Evolutionary conservation across 257 asterid species (phyloP).

Genomic region (Asclepias syriaca): DNA sequence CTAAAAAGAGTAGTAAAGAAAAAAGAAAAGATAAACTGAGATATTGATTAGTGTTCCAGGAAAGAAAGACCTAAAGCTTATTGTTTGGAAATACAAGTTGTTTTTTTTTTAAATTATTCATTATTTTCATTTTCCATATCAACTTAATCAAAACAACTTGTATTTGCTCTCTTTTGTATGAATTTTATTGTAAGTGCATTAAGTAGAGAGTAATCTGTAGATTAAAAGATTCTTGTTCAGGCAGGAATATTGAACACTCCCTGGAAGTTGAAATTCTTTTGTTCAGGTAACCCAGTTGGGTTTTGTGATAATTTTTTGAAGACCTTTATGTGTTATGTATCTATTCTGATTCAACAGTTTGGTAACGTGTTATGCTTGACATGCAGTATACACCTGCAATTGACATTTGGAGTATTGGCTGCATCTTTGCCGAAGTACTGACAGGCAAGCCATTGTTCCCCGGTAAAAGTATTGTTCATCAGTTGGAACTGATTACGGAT

Average conservation of each 20-base stretch:
- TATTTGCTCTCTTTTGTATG: not conserved
- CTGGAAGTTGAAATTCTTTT: constrained; percentile 81
- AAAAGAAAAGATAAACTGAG: not conserved
- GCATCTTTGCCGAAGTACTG: constrained; percentile 83
- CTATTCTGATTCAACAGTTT: constrained; percentile 12
- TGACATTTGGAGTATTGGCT: constrained; percentile 88
- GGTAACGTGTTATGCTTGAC: constrained; percentile 19
- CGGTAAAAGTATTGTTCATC: constrained; percentile 90
- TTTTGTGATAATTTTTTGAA: constrained; percentile 31
- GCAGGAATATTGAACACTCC: constrained; percentile 89
- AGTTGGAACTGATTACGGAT: constrained; percentile 85
- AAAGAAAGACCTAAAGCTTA: not conserved
- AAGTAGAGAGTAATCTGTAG: constrained; percentile 57
- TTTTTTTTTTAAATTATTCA: too few relatives aligned
- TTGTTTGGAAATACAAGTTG: too few relatives aligned
- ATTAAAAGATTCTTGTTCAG: constrained; percentile 82
- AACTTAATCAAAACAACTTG: not conserved
- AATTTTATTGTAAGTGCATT: constrained; percentile 33
- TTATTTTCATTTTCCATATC: not conserved
- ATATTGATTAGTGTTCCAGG: not conserved
- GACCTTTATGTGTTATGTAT: constrained; percentile 19
- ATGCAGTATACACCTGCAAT: constrained; percentile 97
- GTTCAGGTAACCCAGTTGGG: constrained; percentile 71
- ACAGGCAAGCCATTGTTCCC: constrained; percentile 90
- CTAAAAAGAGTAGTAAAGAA: too few relatives aligned